Conservation (phyloP, 139 green algal genomes). For the Volvox africanus region DNA sequence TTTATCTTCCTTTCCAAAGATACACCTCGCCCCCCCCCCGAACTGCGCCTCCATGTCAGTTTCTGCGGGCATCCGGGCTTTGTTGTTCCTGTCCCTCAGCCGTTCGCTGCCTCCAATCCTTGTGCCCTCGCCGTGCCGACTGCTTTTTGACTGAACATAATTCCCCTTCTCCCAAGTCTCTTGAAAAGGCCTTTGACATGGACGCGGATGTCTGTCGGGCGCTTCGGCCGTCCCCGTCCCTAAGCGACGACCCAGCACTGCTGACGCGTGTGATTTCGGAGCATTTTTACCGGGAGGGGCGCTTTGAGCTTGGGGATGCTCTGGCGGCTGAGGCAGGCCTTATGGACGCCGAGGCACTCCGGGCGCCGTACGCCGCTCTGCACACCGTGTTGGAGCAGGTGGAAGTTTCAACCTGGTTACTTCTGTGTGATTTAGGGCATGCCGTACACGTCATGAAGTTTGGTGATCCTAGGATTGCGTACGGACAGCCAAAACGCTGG, state of each 20-base stretch:
- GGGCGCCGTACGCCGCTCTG: constrained; percentile 81
- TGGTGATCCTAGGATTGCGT: no score
- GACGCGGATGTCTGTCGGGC: constrained; percentile 82
- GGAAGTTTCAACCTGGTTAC: not conserved
- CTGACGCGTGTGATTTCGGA: constrained; percentile 84
- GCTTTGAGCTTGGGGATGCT: constrained; percentile 84
- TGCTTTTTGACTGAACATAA: no score
- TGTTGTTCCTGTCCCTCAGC: no score
- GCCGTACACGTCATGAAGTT: no score
- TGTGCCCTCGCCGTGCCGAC: no score
- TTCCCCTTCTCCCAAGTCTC: constrained; percentile 56
- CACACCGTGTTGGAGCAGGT: constrained; percentile 87
- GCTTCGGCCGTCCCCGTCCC: constrained; percentile 33
- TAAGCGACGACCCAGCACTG: not conserved
- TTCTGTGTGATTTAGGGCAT: no score
- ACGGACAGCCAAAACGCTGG: no score
- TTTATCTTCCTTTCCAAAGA: no score
- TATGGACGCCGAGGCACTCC: constrained; percentile 58
- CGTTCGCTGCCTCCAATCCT: no score
- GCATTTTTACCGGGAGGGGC: constrained; percentile 91
- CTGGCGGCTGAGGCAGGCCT: constrained; percentile 88
- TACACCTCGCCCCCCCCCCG: no score
- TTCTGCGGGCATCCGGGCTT: no score
- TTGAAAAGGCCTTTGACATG: constrained; percentile 84
- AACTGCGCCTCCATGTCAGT: no score